Base-by-base conservation (phyloP, 129 eudicot species). In the Tagetes erecta region DNA sequence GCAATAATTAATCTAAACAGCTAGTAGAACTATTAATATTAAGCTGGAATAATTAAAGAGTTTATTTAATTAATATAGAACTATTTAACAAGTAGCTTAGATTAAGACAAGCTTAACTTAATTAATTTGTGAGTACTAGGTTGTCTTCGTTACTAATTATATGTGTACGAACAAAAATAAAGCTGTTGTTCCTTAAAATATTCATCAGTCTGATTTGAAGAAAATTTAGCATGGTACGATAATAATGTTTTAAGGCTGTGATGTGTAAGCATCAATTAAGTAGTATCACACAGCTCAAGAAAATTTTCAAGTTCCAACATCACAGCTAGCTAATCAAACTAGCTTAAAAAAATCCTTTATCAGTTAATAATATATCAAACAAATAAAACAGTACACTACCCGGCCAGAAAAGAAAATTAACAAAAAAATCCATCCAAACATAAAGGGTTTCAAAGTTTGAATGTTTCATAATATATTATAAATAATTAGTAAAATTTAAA, bases 311-410 rank as follows among this genome's bases (percentile, higher is more conserved):
- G 67, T 62, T 62, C 67, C 67, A 62, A 62, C 27, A 62, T 62
- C 67, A 36, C 44, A 62, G 67, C 44, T 60, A 60, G 20, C 49
- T 60, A 53, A 40, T 6, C 6, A 44, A 20, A 20, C 27, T 20
- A 20, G 27, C 27, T 20, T 20, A 20, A 20, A 20, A 20, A 20
- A 20, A 20, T 20, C 27, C 27, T 20, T 20, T 20, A 20, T 20
- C 27, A 20, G 27, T 40, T 40, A 40, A 40, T 3, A 1, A 40
- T 40, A 31, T 39, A 37, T 62, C 46, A 10, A 50, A 12, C 82
- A 78, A 60, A 78, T 78, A 71, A 58, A 77, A 77, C 81, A 77
- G 76, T 69, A 58, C 69, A 20, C 52, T 36, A 44, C 75, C 66
- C 65, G 38, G 46, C 66, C 65, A 49, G 46, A 78, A 59, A 58